Evolutionary conservation across 2,329 filamentous ascomycete genomes (phyloP), one percentile per base, ranked within the genome.

Genomic region (Cordyceps tenuipes): DNA sequence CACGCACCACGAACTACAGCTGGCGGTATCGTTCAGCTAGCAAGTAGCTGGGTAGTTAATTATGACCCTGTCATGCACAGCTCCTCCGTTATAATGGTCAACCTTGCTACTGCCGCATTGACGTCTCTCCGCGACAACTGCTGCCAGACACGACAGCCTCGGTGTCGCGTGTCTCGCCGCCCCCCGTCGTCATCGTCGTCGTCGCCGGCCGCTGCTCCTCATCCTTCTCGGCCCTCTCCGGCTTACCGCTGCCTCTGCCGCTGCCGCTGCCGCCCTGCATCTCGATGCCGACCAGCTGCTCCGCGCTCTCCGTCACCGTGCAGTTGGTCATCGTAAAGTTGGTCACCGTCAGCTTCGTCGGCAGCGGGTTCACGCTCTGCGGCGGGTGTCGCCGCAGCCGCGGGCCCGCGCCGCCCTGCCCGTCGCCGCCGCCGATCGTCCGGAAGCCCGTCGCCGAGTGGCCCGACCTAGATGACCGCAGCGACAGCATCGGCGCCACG

Each of bases 401-500:
- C 31, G 34, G 39, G 39, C 53, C 53, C 13, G 23, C 31, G 7
- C 31, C 47, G 8, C 44, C 44, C 34, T 52, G 51, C 13, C 59
- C 54, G 26, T 57, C 59, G 12, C 59, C 59, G 17, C 59, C 59
- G 9, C 59, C 53, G 34, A 57, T 57, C 12, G 59, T 61, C 7
- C 54, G 52, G 48, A 61, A 61, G 1, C 53, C 53, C 7, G 26
- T 52, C 5, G 59, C 66, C 17, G 48, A 56, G 9, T 57, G 26
- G 17, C 41, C 39, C 6, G 51, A 43, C 12, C 50, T 12, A 9
- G 67, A 67, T 0, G 66, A 69, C 2, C 65, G 51, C 1, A 69
- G 57, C 0, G 68, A 69, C 15, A 57, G 43, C 1, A 57, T 52
- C 13, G 47, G 52, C 0, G 66, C 65, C 9, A 69, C 63, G 10